Evolutionary conservation across 1,139 yeast species (phyloP).

Genomic region (Hyphopichia buzzinii): DNA sequence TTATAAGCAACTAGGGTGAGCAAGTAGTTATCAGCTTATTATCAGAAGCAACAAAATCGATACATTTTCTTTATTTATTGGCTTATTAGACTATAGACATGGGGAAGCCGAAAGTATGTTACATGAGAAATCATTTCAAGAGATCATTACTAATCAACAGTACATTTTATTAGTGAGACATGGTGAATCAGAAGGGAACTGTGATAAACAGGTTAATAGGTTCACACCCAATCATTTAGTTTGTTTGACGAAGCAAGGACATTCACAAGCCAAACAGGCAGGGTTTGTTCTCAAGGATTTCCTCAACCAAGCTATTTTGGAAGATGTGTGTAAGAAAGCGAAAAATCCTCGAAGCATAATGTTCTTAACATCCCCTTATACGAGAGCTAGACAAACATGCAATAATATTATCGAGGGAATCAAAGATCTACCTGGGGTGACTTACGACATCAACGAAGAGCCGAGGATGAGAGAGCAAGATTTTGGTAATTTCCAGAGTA

Average conservation of each 20-base stretch:
- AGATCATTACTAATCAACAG: slow-evolving; percentile 29
- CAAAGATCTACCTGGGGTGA: slow-evolving; percentile 46
- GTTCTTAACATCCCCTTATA: slow-evolving; percentile 82
- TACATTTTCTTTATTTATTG: too few species aligned
- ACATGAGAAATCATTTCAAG: too few species aligned
- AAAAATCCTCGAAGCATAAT: slow-evolving; percentile 36
- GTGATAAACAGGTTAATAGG: slow-evolving; percentile 75
- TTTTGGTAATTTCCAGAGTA: slow-evolving; percentile 86
- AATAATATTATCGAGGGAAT: slow-evolving; percentile 63
- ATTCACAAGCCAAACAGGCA: slow-evolving; percentile 63
- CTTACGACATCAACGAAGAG: slow-evolving; percentile 68
- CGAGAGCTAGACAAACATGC: slow-evolving; percentile 78
- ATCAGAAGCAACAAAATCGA: too few species aligned
- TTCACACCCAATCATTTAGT: slow-evolving; percentile 77
- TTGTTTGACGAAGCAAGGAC: slow-evolving; percentile 67
- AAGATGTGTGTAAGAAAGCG: slow-evolving; percentile 15
- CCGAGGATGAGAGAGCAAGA: slow-evolving; percentile 93
- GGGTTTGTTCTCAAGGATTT: slow-evolving; percentile 58
- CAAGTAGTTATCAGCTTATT: too few species aligned
- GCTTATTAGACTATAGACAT: slow-evolving; percentile 18
- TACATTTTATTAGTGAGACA: slow-evolving; percentile 79
- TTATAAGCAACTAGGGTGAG: too few species aligned
- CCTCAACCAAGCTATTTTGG: slow-evolving; percentile 46
- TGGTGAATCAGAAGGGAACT: slow-evolving; percentile 89
- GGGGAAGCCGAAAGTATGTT: slow-evolving; percentile 62